Evolutionary conservation across 495 filamentous ascomycete genomes (phyloP), one percentile per base, ranked within the genome.

Genomic region (Penicillium nucicola): DNA sequence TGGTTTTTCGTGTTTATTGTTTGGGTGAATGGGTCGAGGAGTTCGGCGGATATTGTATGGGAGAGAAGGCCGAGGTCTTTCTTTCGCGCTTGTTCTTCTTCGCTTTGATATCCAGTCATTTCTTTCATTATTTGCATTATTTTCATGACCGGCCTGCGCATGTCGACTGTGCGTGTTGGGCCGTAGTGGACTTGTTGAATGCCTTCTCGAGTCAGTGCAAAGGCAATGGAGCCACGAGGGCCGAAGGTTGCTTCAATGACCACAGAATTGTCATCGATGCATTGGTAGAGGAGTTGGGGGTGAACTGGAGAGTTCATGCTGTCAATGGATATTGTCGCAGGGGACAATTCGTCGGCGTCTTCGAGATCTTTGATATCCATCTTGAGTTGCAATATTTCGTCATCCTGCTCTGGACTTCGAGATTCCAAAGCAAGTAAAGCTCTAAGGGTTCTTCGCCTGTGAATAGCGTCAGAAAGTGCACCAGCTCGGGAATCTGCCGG

Each of bases 191-290:
- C 28, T 19, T 53, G 19, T 35, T 59, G 45, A 36, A 66, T 22
- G 2, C 63, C 63, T 1, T 61, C 54, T 5, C 43, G 46, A 14
- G 60, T 64, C 9, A 64, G 36, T 22, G 57, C 63, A 42, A 66
- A 61, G 5, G 56, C 43, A 18, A 61, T 34, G 9, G 42, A 35
- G 28, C 63, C 63, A 30, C 44, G 49, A n/a, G 39, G 31, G 33
- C 45, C 53, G 46, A 64, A 61, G 2, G 48, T 50, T 8, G 57
- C 51, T 37, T 66, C 63, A 11, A 66, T 55, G 10, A 64, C 60
- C 3, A 66, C 55, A 13, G 55, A 33, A 41, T 64, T 41, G 1
- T 47, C 43, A 25, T 58, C 55, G 28, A 64, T 53, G 28, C 56
- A 55, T 22, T 49, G 31, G 23, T 55, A 66, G 13, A 66, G 42